A percentile compares a stretch with the other conserved stretches of the same genome.
Evolutionary conservation across 169 alveolate genomes (phyloP).

Genomic region (Plasmodium knowlesi): DNA sequence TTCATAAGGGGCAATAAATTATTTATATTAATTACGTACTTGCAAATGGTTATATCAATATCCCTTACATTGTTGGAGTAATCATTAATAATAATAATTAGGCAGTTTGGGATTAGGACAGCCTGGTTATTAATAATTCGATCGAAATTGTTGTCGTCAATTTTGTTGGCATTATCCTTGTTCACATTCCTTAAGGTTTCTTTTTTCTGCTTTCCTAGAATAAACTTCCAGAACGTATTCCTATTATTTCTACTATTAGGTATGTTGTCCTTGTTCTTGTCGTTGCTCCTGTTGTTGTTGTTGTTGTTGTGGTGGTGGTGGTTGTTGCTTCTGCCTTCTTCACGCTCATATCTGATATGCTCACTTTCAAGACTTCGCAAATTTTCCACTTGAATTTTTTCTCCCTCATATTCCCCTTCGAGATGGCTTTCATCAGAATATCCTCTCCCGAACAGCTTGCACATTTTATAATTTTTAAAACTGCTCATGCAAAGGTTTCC

Average conservation of each 20-base stretch:
- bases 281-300: no score
- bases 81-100: constrained; percentile 35
- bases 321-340: not conserved
- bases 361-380: constrained; percentile 19
- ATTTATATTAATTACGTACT: constrained; percentile 41
- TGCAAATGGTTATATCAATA: constrained; percentile 48
- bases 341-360: not conserved
- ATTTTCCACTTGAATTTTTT: constrained; percentile 14
- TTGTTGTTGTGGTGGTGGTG: no score
- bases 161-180: not conserved
- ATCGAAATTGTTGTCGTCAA: constrained; percentile 38
- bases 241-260: not conserved
- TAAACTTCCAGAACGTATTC: constrained; percentile 59
- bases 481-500: not conserved
- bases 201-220: constrained; percentile 16
- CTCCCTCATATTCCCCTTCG: not conserved
- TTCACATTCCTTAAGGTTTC: not conserved
- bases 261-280: no score
- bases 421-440: not conserved
- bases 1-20: constrained; percentile 54
- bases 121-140: constrained; percentile 25
- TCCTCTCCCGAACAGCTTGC: not conserved
- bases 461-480: constrained; percentile 4
- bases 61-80: constrained; percentile 61
- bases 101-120: constrained; percentile 23